A percentile compares a stretch with the other conserved stretches of the same genome.
These are phyloP conservation scores for Laguncularia racemosa DNA, from an alignment of 345 rosid species.

Conservation along the genomic window DNA sequence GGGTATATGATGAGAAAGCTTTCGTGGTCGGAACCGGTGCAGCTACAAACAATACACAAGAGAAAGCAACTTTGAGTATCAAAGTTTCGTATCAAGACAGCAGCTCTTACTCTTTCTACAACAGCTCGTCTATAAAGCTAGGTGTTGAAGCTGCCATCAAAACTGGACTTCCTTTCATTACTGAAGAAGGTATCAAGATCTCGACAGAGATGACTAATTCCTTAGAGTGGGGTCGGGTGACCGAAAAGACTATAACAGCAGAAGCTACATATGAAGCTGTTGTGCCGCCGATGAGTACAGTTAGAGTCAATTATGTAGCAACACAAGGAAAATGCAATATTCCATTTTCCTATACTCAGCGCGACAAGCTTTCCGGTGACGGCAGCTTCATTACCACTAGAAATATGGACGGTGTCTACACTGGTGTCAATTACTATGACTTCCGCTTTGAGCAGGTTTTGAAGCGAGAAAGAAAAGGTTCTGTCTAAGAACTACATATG, in stretches of 20 bases:
- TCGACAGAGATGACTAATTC: neutral
- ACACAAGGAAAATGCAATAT: neutral
- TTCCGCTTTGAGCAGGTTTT: neutral
- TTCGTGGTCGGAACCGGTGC: neutral
- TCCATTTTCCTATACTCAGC: neutral
- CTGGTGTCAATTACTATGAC: neutral
- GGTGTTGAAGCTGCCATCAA: neutral
- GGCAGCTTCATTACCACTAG: neutral
- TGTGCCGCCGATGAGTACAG: constrained; percentile 6
- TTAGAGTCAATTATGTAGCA: neutral
- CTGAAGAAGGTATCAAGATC: neutral
- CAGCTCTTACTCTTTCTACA: neutral
- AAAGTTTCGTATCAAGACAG: neutral
- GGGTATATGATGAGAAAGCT: neutral
- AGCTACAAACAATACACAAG: neutral
- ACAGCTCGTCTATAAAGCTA: neutral
- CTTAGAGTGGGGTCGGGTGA: neutral
- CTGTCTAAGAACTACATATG: too few relatives aligned
- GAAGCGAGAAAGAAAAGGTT: too few relatives aligned
- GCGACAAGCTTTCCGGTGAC: neutral
- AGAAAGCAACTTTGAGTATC: neutral
- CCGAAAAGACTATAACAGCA: neutral
- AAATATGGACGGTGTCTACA: neutral
- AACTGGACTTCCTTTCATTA: neutral
- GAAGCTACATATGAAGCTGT: neutral